Conservation (phyloP, 345 rosid species). For the Eutrema yunnanense region DNA sequence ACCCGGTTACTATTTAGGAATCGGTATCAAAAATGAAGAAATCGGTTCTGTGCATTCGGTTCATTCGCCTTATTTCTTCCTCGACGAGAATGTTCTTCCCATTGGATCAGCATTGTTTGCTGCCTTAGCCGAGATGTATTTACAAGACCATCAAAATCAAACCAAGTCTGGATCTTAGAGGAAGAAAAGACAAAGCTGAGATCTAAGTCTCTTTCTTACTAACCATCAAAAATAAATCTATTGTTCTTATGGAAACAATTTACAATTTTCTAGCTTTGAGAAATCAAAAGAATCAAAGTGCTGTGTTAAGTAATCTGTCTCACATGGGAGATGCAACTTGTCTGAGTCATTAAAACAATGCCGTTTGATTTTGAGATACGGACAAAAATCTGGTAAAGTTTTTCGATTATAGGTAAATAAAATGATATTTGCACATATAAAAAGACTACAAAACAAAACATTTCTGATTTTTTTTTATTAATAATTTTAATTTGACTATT, state of each 20-base stretch:
- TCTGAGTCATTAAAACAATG: background rate
- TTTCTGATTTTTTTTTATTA: background rate
- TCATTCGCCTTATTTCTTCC: constrained; percentile 70
- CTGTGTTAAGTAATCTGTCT: background rate
- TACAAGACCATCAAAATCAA: constrained; percentile 42
- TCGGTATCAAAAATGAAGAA: constrained; percentile 68
- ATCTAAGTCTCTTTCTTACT: background rate
- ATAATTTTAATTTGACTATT: background rate
- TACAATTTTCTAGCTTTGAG: background rate
- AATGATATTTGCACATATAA: background rate
- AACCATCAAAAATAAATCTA: background rate
- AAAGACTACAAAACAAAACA: background rate
- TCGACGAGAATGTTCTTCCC: constrained; percentile 78
- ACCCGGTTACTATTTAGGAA: constrained; percentile 62
- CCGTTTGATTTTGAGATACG: background rate
- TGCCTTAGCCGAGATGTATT: constrained; percentile 59
- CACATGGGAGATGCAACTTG: background rate
- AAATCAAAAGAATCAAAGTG: background rate
- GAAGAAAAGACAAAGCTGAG: background rate
- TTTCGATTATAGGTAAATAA: background rate
- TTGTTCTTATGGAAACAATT: background rate
- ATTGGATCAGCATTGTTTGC: constrained; percentile 69
- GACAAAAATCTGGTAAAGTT: background rate
- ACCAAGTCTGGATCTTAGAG: constrained; percentile 1
- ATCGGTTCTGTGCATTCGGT: constrained; percentile 57